phyloP scores from a whole-genome alignment of 225 moss, liverwort and hornwort genomes.

The Pseudisothecium myosuroides region DNA sequence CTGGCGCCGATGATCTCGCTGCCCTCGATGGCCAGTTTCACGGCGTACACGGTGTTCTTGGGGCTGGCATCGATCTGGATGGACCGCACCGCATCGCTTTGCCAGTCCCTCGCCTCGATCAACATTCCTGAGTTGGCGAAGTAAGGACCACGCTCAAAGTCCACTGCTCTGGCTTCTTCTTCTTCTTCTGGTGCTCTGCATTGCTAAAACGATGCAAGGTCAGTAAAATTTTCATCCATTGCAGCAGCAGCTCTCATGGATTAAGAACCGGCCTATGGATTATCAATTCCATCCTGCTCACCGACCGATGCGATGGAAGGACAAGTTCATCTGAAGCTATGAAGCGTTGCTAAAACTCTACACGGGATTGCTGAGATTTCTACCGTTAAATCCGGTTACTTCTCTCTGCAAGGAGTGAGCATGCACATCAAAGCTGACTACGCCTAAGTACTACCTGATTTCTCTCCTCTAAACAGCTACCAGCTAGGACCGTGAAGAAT shows the following conservation, averaged over 20 bases:
- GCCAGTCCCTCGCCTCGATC: slow-evolving; percentile 55
- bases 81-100: slow-evolving; percentile 37
- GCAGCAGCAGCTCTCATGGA: background rate
- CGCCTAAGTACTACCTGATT: background rate
- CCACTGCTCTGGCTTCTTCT: background rate
- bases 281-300: background rate
- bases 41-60: slow-evolving; percentile 23
- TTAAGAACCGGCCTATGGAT: background rate
- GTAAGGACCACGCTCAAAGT: background rate
- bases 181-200: background rate
- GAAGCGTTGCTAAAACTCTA: background rate
- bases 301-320: background rate
- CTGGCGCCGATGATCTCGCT: slow-evolving; percentile 17
- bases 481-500: background rate
- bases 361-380: background rate
- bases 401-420: background rate
- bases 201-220: background rate
- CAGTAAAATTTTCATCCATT: background rate
- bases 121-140: slow-evolving; percentile 27
- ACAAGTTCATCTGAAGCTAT: background rate
- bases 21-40: slow-evolving; percentile 32
- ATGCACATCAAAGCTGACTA: background rate
- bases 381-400: background rate
- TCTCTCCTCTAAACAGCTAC: background rate
- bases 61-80: slow-evolving; percentile 47